These are phyloP conservation scores for Calonectria pteridis DNA, from an alignment of 2,329 filamentous ascomycete genomes.

Conservation along the genomic window DNA sequence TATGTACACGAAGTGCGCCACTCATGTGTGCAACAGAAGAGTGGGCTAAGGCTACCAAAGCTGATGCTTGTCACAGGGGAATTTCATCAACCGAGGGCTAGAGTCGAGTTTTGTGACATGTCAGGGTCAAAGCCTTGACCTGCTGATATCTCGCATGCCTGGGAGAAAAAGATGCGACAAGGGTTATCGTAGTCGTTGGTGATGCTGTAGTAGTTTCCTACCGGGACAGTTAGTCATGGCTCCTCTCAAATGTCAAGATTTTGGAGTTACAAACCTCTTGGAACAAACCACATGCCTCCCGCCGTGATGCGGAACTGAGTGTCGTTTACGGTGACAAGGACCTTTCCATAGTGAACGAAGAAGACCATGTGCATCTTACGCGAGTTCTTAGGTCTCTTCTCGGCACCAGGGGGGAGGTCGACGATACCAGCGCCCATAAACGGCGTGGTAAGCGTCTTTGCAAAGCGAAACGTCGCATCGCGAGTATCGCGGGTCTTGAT, in stretches of 20 bases:
- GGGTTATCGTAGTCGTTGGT: slow-evolving; percentile 79
- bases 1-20: slow-evolving; percentile 20
- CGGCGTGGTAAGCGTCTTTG: slow-evolving; percentile 84
- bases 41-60: not conserved
- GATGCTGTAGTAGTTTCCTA: slow-evolving; percentile 95
- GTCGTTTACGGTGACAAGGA: slow-evolving; percentile 82
- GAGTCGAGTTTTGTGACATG: slow-evolving; percentile 36
- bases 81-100: slow-evolving; percentile 24
- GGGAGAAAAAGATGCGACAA: slow-evolving; percentile 90
- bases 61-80: not conserved
- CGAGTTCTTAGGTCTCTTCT: slow-evolving; percentile 92
- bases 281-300: slow-evolving; percentile 94
- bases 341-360: slow-evolving; percentile 87
- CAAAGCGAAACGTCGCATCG: slow-evolving; percentile 84
- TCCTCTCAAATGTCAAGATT: not conserved
- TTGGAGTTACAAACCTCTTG: slow-evolving; percentile 74
- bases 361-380: slow-evolving; percentile 98
- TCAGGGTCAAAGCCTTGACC: slow-evolving; percentile 40
- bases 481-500: slow-evolving; percentile 71
- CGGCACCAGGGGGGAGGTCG: slow-evolving; percentile 84
- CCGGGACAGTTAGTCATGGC: slow-evolving; percentile 12
- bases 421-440: slow-evolving; percentile 94
- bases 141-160: slow-evolving; percentile 76
- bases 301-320: slow-evolving; percentile 85
- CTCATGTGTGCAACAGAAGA: not conserved